A percentile compares a stretch with the other conserved stretches of the same genome.
Conservation (phyloP, 1,139 yeast species). For the Groenewaldozyma sp. region DNA sequence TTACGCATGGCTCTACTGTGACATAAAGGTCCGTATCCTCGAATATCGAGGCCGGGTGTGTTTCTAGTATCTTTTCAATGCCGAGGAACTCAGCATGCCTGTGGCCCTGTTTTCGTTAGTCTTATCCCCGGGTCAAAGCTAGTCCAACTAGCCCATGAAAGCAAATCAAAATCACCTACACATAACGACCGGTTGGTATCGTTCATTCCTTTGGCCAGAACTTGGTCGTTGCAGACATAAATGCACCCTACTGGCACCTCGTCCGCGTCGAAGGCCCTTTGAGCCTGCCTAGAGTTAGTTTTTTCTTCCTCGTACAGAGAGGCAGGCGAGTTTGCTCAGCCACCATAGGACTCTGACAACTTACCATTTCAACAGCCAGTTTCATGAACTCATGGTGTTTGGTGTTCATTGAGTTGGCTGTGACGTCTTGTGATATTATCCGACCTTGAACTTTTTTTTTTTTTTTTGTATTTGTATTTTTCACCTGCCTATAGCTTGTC, state of each 20-base stretch:
- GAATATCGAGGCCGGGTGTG: conserved; percentile 33
- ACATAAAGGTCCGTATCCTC: conserved; percentile 61
- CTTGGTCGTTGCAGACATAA: conserved; percentile 41
- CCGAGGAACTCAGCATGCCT: conserved; percentile 91
- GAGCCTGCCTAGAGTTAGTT: conserved; percentile 34
- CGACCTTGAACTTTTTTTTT: no score
- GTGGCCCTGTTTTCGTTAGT: no score
- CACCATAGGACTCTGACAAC: conserved; percentile 4
- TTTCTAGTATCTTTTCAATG: conserved; percentile 43
- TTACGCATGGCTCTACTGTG: conserved; percentile 95
- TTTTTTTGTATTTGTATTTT: no score
- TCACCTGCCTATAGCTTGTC: no score
- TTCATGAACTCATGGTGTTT: conserved; percentile 36
- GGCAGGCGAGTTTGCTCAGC: not conserved
- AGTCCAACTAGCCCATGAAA: not conserved
- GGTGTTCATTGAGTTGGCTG: conserved; percentile 9
- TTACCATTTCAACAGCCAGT: conserved; percentile 35
- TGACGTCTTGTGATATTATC: no score
- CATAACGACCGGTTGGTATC: conserved; percentile 78
- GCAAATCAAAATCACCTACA: conserved; percentile 19
- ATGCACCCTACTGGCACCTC: conserved; percentile 75
- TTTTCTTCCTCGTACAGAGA: not conserved
- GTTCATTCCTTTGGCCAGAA: conserved; percentile 76
- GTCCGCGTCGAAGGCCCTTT: conserved; percentile 42
- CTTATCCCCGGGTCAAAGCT: no score